Evolutionary conservation across 768 basidiomycete genomes (phyloP).

Genomic region (Strobilomyces dryophilus): DNA sequence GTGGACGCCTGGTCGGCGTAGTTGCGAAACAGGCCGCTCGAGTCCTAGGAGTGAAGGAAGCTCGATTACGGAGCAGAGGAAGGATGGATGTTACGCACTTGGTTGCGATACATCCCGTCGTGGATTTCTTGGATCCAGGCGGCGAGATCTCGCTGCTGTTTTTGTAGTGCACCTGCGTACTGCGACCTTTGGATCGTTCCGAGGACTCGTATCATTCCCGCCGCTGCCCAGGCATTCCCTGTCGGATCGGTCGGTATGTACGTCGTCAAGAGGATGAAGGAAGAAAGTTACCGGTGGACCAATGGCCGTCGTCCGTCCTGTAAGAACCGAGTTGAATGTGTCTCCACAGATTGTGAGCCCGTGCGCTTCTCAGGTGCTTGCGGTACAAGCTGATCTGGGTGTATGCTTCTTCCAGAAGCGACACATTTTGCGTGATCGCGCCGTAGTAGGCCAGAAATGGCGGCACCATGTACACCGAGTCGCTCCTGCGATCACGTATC

Average conservation of each 20-base stretch:
- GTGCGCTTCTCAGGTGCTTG: slow-evolving; percentile 51
- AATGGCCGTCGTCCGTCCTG: slow-evolving; percentile 62
- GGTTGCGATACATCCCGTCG: slow-evolving; percentile 56
- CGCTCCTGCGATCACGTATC: slow-evolving; percentile 46
- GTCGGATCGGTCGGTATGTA: not conserved
- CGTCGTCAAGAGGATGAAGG: not conserved
- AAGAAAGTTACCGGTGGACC: slow-evolving; percentile 62
- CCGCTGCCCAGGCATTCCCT: slow-evolving; percentile 91
- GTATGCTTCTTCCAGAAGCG: slow-evolving; percentile 60
- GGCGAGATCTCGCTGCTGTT: slow-evolving; percentile 55
- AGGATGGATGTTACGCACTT: slow-evolving; percentile 39
- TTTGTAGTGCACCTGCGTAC: slow-evolving; percentile 44
- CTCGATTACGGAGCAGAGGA: not conserved
- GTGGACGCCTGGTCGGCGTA: slow-evolving; percentile 57
- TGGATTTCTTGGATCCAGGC: slow-evolving; percentile 74
- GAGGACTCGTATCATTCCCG: slow-evolving; percentile 80
- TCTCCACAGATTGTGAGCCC: slow-evolving; percentile 60
- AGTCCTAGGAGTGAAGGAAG: not conserved
- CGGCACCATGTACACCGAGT: slow-evolving; percentile 82
- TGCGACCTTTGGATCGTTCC: slow-evolving; percentile 66
- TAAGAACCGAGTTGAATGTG: slow-evolving; percentile 62
- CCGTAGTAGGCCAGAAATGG: slow-evolving; percentile 88
- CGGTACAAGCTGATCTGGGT: slow-evolving; percentile 72
- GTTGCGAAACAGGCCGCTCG: slow-evolving; percentile 50
- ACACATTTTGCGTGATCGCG: slow-evolving; percentile 50